Evolutionary conservation across 495 filamentous ascomycete species (phyloP).

Genomic region (Pyrenopolyporus hunteri): DNA sequence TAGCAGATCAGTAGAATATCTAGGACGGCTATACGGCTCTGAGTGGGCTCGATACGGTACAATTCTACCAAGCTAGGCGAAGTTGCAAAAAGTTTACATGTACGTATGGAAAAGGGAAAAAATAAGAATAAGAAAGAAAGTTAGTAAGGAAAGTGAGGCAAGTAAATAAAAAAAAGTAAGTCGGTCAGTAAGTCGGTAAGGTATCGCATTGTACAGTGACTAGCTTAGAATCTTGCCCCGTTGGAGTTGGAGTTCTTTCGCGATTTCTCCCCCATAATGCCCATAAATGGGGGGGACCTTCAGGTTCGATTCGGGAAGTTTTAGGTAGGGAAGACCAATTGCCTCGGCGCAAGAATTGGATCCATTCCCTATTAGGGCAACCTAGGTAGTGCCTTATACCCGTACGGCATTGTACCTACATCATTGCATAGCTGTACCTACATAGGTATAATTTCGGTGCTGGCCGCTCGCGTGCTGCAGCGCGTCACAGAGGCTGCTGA

Average conservation of each 20-base stretch:
- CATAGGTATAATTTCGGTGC: conserved; percentile 14
- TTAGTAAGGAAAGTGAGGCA: not conserved
- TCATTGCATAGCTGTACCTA: not conserved
- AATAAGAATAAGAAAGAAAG: not conserved
- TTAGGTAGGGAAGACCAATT: conserved; percentile 22
- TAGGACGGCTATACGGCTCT: not conserved
- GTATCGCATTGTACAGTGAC: conserved; percentile 9
- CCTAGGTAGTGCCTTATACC: not conserved
- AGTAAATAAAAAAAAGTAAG: not conserved
- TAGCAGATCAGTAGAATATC: conserved; percentile 5
- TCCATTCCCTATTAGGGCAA: conserved; percentile 1
- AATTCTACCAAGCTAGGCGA: not conserved
- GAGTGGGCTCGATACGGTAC: conserved; percentile 12
- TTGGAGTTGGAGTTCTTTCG: not conserved
- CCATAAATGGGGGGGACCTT: conserved; percentile 7
- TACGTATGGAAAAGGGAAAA: not conserved
- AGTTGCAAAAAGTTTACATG: not conserved
- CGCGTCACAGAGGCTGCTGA: conserved; percentile 13
- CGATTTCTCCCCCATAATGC: not conserved
- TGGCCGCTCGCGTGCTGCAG: conserved; percentile 15
- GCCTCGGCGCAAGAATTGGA: conserved; percentile 32
- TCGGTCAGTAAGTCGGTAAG: not conserved
- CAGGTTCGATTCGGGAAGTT: conserved; percentile 17
- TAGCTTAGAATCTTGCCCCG: conserved; percentile 8
- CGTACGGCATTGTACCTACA: not conserved